phyloP scores from a whole-genome alignment of 2,329 filamentous ascomycete genomes.

The Akanthomyces dipterigenus region DNA sequence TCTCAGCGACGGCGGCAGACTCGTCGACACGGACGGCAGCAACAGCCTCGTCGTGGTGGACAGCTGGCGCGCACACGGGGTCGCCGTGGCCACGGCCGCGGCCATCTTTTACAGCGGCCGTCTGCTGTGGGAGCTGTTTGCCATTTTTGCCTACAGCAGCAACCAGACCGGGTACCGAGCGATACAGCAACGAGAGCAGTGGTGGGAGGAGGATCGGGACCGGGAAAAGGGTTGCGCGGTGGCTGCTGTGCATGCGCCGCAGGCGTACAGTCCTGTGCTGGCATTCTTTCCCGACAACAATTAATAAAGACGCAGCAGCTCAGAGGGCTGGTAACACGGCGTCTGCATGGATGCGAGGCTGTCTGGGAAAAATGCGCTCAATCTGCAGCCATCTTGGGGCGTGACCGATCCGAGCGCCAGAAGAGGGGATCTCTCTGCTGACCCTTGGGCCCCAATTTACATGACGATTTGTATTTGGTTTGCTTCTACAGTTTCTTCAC shows the following conservation, averaged over 20 bases:
- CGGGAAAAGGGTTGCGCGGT: slow-evolving; percentile 13
- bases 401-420: too few species aligned
- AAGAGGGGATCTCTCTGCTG: too few species aligned
- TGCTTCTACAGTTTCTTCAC: too few species aligned
- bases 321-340: background rate
- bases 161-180: background rate
- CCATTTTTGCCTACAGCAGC: background rate
- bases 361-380: too few species aligned
- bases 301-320: background rate
- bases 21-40: background rate
- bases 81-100: background rate
- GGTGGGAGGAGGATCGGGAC: background rate
- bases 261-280: slow-evolving; percentile 25
- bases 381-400: too few species aligned
- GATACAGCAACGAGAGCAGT: background rate
- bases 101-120: background rate
- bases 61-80: slow-evolving; percentile 1
- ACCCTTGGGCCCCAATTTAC: too few species aligned
- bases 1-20: background rate
- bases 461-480: too few species aligned
- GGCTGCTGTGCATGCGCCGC: background rate
- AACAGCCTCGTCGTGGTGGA: background rate
- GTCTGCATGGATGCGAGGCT: background rate
- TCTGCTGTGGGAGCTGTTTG: background rate
- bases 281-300: slow-evolving; percentile 23